Base-by-base conservation (phyloP, 176 grass and related monocot genomes). In the Poa annua region DNA sequence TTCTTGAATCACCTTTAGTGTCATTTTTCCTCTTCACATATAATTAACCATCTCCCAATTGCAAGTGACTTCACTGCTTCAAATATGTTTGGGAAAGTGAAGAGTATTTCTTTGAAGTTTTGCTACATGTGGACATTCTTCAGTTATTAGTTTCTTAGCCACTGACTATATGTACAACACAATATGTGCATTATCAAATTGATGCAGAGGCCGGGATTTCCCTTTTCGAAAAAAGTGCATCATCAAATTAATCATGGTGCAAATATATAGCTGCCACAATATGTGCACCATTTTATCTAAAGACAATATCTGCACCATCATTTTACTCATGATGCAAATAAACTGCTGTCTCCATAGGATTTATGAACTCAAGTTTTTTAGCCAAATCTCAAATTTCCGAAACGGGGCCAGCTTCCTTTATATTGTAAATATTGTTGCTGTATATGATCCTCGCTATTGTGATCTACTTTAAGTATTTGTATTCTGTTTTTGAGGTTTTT, bases 1-100 rank as follows among this genome's bases (percentile, higher is more conserved):
- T 85, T 89, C 50, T 77, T 68, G 38, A 69, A 69, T 8, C 15
- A 19, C 4, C 76, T 78, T 44, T 35, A 22, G 59, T 65, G 74
- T 17, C 41, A 13, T 57, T 33, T 12, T 6, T 52, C 42, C 52
- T 52, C 42, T 50, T 87, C 22, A 71, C 66, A 62, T 68, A 36
- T n/a, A n/a, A n/a, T n/a, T 88, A 61, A 42, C 17, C 73, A 60
- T 56, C 54, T 56, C 54, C 19, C 54, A 53, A 11, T 63, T 34
- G 8, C 11, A 45, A 55, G 13, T 55, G 38, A 35, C 22, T 32
- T 71, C 1, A 3, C 24, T 73, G 51, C n/a, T 62, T 54, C 16
- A 64, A 13, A 33, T 34, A 13, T 74, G 47, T 44, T 32, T 66
- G 47, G 49, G 25, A 33, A 78, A 72, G 17, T 77, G 7, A 59